phyloP scores from a whole-genome alignment of 1,284 basidiomycete genomes.

The Puccinia hordei region DNA sequence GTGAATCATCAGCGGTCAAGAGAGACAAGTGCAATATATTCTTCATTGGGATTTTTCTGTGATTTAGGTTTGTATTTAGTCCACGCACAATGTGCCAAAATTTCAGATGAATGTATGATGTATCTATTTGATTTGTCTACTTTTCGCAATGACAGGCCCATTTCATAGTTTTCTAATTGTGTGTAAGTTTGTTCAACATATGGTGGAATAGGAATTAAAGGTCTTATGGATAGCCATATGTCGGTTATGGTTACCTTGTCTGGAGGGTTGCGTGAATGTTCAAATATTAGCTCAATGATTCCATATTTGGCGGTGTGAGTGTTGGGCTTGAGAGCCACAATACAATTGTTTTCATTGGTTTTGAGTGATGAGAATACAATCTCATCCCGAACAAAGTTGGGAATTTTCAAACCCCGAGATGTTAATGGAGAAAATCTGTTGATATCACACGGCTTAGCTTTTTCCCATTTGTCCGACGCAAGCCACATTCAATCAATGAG shows the following conservation, averaged over 20 bases:
- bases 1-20: neutral
- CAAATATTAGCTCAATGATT: neutral
- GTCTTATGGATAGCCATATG: neutral
- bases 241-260: neutral
- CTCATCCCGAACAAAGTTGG: neutral
- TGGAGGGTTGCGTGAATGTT: neutral
- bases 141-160: neutral
- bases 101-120: neutral
- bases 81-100: neutral
- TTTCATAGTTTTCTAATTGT: slow-evolving; percentile 7
- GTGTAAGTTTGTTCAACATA: neutral
- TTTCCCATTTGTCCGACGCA: neutral
- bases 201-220: neutral
- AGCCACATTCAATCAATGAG: neutral
- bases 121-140: neutral
- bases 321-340: slow-evolving; percentile 1
- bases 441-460: neutral
- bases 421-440: neutral
- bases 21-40: neutral
- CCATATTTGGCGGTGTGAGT: neutral
- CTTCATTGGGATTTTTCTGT: neutral
- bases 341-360: slow-evolving; percentile 16
- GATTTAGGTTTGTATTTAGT: neutral
- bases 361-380: neutral
- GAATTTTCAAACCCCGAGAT: neutral